Base-by-base conservation (phyloP, 2,329 filamentous ascomycete species). In the Nigrospora sphaerica region DNA sequence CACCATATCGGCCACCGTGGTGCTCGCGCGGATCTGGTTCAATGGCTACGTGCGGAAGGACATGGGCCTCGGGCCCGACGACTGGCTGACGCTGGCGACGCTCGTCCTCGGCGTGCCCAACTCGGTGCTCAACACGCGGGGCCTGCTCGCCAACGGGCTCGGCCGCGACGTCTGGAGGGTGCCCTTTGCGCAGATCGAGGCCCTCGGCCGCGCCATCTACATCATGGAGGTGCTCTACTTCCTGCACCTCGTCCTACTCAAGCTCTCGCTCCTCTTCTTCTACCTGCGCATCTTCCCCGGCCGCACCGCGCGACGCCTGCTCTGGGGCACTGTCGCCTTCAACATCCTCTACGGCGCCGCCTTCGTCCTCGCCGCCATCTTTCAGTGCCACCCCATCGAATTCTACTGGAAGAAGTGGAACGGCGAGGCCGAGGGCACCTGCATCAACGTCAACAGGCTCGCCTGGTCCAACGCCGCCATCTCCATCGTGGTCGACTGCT, bases 201-300 rank as follows among this genome's bases (percentile, higher is more conserved):
- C 6, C 14, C 4, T 36, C 5, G 13, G 13, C 34, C 13, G 16
- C 14, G 34, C 34, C 34, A n/a, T 36, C 34, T 36, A n/a, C 34
- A 11, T 36, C 34, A 36, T n/a, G n/a, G 45, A 41, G 33, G 35
- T 46, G 9, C 19, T 46, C 5, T 46, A 46, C 23, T 33, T 33
- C 18, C 14, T 32, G 10, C 32, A 17, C 13, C 19, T 46, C 14
- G 28, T 13, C 18, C 13, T 59, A 13, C 51, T 49, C 38, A 60
- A 59, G 41, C 51, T 57, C 35, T 56, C 54, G 12, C 58, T 60
- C 32, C 52, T 59, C 9, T 47, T 57, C 12, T 56, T 59, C 40
- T 60, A 60, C 46, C 48, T 55, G 16, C 47, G 51, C 12, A 51
- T 60, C 39, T 57, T 58, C 31, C 51, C 52, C 13, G 38, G 48